phyloP scores from a whole-genome alignment of 176 grass and related monocot genomes.

The Hsuehochloa calcarea region DNA sequence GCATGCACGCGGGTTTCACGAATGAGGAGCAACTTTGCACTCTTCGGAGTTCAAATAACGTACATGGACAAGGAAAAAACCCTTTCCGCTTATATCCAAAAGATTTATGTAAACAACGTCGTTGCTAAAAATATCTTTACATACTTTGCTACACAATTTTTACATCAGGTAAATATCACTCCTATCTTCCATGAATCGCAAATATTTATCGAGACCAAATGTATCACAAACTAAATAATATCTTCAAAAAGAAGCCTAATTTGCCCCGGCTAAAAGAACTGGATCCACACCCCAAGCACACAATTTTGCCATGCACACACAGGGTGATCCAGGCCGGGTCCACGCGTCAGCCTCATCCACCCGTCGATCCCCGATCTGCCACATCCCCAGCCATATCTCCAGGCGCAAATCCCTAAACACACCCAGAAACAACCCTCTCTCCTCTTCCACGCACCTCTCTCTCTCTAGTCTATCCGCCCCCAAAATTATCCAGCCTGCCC shows the following conservation, averaged over 20 bases:
- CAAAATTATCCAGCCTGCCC: not conserved
- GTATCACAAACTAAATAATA: too few relatives aligned
- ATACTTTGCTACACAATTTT: too few relatives aligned
- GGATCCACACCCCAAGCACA: not conserved
- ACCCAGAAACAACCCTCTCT: conserved; percentile 21
- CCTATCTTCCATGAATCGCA: too few relatives aligned
- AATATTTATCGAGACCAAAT: too few relatives aligned
- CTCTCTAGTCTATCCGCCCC: conserved; percentile 7
- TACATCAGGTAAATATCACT: too few relatives aligned
- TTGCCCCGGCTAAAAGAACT: not conserved
- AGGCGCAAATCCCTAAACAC: conserved; percentile 43
- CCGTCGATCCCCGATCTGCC: not conserved
- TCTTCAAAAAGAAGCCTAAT: too few relatives aligned
- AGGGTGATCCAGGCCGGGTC: not conserved
- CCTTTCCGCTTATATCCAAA: not conserved
- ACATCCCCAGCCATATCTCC: conserved; percentile 2
- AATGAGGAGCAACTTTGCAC: not conserved
- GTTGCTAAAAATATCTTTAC: too few relatives aligned
- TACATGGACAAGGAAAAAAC: not conserved
- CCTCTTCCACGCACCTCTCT: not conserved
- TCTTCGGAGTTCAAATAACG: not conserved
- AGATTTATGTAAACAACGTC: not conserved
- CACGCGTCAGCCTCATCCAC: conserved; percentile 29
- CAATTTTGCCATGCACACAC: not conserved
- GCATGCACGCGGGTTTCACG: not conserved